These are phyloP conservation scores for Aegilops tauschii DNA, from an alignment of 176 grass and related monocot genomes.

Conservation along the genomic window DNA sequence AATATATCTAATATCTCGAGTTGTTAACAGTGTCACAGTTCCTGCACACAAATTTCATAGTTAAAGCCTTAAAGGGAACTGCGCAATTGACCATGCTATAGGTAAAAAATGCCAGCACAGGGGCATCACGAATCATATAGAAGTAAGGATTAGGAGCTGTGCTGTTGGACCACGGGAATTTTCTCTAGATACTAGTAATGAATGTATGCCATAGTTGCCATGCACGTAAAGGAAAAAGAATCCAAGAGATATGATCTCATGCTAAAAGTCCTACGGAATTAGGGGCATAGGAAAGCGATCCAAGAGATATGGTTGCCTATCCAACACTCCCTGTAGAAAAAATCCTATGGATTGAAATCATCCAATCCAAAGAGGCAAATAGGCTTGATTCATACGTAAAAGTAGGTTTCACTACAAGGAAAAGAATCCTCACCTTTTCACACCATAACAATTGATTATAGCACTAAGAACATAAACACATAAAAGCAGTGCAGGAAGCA, in stretches of 20 bases:
- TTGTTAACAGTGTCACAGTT: neutral
- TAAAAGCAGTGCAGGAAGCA: constrained; percentile 1
- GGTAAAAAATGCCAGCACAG: neutral
- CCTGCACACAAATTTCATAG: neutral
- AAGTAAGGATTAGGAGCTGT: neutral
- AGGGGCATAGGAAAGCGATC: neutral
- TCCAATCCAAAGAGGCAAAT: neutral
- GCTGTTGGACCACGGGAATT: neutral
- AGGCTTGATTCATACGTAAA: neutral
- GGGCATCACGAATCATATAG: neutral
- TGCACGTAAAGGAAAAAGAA: neutral
- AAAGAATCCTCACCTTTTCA: neutral
- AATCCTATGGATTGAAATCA: neutral
- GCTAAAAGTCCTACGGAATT: neutral
- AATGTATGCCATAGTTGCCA: neutral
- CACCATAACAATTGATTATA: neutral
- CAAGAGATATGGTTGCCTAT: neutral
- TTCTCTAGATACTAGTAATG: neutral
- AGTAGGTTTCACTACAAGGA: neutral
- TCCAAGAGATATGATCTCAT: neutral
- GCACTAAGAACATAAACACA: neutral
- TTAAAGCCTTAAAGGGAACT: neutral
- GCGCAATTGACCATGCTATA: neutral
- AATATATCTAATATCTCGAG: neutral
- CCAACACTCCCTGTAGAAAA: neutral